phyloP scores from a whole-genome alignment of 352 stramenopile genomes.

The Phytophthora hibernalis region DNA sequence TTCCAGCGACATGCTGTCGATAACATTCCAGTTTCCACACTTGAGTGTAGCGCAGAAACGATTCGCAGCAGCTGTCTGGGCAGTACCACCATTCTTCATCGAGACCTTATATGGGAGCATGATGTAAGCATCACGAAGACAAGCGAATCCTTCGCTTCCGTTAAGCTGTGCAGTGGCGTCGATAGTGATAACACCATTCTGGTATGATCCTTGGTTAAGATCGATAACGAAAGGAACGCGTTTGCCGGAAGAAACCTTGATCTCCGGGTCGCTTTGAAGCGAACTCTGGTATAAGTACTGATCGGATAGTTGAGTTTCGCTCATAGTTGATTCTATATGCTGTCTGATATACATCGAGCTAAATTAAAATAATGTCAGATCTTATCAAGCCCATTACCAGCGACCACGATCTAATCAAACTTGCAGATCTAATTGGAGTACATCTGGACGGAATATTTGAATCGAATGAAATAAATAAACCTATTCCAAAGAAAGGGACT shows the following conservation, averaged over 20 bases:
- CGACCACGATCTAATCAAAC: background rate
- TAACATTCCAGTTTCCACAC: background rate
- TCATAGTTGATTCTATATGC: conserved; percentile 4
- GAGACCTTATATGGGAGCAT: conserved; percentile 11
- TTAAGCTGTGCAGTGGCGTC: conserved; percentile 10
- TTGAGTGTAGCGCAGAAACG: background rate
- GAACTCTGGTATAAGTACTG: too few species aligned
- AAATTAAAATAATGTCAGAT: conserved; percentile 6
- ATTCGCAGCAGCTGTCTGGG: background rate
- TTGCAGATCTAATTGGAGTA: background rate
- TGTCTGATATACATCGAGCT: background rate
- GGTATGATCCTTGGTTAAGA: conserved; percentile 5
- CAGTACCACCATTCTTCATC: conserved; percentile 1
- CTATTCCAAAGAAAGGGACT: conserved; percentile 2
- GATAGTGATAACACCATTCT: conserved; percentile 10
- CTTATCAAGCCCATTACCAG: background rate
- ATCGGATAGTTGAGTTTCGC: background rate
- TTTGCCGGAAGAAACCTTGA: too few species aligned
- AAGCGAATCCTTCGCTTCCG: conserved; percentile 6
- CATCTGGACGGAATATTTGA: background rate
- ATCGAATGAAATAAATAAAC: conserved; percentile 4
- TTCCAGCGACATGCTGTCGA: too few species aligned
- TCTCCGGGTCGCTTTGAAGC: too few species aligned
- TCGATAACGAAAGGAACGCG: background rate
- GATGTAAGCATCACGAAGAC: conserved; percentile 6